These are phyloP conservation scores for Endocarpon pusillum DNA, from an alignment of 495 filamentous ascomycete genomes.

Conservation along the genomic window DNA sequence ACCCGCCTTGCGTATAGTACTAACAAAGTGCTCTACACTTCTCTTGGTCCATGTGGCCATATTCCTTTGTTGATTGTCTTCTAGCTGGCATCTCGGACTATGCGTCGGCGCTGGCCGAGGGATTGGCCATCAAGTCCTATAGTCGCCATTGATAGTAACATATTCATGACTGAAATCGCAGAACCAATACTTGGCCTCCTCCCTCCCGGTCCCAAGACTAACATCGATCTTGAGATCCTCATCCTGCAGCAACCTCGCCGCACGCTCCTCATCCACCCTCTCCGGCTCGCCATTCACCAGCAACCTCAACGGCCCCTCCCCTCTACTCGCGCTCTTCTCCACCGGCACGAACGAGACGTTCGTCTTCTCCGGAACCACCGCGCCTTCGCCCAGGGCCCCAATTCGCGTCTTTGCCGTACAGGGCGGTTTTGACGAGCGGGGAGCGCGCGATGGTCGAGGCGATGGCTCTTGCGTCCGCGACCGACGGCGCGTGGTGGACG, in stretches of 20 bases:
- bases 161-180: constrained; percentile 98
- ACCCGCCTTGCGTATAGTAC: no score
- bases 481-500: constrained; percentile 54
- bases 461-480: constrained; percentile 47
- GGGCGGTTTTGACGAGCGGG: constrained; percentile 87
- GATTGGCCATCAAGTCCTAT: constrained; percentile 58
- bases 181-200: constrained; percentile 80
- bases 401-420: constrained; percentile 95
- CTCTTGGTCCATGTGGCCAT: no score
- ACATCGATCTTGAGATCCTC: constrained; percentile 75
- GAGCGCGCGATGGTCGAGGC: constrained; percentile 85
- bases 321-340: constrained; percentile 44
- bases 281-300: constrained; percentile 86
- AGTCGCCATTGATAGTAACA: constrained; percentile 86
- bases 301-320: constrained; percentile 45
- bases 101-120: no score
- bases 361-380: constrained; percentile 64
- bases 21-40: no score
- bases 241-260: constrained; percentile 68
- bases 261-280: constrained; percentile 73
- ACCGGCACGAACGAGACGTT: constrained; percentile 83
- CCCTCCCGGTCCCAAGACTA: constrained; percentile 43
- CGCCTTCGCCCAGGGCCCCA: constrained; percentile 69
- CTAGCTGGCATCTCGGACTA: no score
- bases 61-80: no score